phyloP scores from a whole-genome alignment of 768 basidiomycete genomes.

The Lentinula aciculospora region DNA sequence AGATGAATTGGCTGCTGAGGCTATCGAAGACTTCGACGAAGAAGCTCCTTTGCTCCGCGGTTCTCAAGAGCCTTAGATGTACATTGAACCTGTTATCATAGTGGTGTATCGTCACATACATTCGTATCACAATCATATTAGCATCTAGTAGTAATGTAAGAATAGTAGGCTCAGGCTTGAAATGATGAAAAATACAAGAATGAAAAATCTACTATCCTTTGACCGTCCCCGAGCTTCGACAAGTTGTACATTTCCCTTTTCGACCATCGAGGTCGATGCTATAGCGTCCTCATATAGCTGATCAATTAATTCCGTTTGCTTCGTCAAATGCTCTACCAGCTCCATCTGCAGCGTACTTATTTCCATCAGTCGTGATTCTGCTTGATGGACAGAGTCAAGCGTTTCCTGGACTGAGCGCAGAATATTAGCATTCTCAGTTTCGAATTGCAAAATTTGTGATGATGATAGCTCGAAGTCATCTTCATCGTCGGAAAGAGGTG shows the following conservation, averaged over 20 bases:
- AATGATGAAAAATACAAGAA: conserved; percentile 88
- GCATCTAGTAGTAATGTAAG: conserved; percentile 77
- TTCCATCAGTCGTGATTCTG: conserved; percentile 87
- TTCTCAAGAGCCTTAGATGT: background rate
- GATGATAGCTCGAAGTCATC: conserved; percentile 79
- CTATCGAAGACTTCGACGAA: conserved; percentile 54
- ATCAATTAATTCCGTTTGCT: conserved; percentile 90
- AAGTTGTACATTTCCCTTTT: conserved; percentile 87
- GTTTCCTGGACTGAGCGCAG: conserved; percentile 81
- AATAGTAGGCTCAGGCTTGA: conserved; percentile 90
- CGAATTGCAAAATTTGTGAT: conserved; percentile 90
- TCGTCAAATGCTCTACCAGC: conserved; percentile 79
- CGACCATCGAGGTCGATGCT: conserved; percentile 76
- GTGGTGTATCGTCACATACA: background rate
- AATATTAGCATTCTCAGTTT: conserved; percentile 85
- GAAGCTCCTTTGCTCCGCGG: conserved; percentile 46
- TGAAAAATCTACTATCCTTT: conserved; percentile 82
- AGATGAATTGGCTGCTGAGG: conserved; percentile 53
- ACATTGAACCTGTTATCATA: no score
- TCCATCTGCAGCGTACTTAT: conserved; percentile 93
- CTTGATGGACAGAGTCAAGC: conserved; percentile 84
- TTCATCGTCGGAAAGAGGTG: conserved; percentile 52
- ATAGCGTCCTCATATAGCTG: conserved; percentile 94
- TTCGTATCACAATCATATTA: conserved; percentile 1
- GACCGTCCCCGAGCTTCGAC: conserved; percentile 84